These are phyloP conservation scores for Diddensiella santjacobensis DNA, from an alignment of 805 yeast species.

Conservation along the genomic window DNA sequence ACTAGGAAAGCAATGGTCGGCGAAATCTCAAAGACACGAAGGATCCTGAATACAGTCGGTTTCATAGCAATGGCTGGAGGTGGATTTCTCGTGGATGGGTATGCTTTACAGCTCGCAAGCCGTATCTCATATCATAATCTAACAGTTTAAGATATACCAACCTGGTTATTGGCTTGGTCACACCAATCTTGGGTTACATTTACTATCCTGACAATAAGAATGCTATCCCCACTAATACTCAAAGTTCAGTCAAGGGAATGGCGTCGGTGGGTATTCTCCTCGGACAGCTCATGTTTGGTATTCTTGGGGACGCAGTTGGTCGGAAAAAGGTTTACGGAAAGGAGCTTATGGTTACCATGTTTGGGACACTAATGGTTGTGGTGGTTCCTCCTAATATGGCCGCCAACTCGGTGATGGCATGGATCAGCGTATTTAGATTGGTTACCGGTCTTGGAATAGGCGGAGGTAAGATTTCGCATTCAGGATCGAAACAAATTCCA, in stretches of 20 bases:
- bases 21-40: background rate
- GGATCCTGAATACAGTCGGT: slow-evolving; percentile 3
- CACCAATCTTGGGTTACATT: slow-evolving; percentile 73
- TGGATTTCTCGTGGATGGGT: slow-evolving; percentile 90
- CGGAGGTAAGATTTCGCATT: slow-evolving; percentile 44
- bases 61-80: slow-evolving; percentile 80
- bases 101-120: background rate
- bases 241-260: slow-evolving; percentile 76
- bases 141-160: slow-evolving; percentile 52
- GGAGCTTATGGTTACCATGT: slow-evolving; percentile 80
- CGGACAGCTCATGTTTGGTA: slow-evolving; percentile 85
- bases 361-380: slow-evolving; percentile 62
- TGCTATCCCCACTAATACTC: slow-evolving; percentile 63
- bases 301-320: slow-evolving; percentile 75
- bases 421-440: slow-evolving; percentile 47
- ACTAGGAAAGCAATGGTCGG: background rate
- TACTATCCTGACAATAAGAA: slow-evolving; percentile 42
- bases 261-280: slow-evolving; percentile 93
- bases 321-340: slow-evolving; percentile 84
- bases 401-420: slow-evolving; percentile 68
- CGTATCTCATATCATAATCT: background rate
- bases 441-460: slow-evolving; percentile 95
- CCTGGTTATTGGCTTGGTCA: slow-evolving; percentile 81
- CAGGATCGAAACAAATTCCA: background rate
- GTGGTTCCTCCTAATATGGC: slow-evolving; percentile 70